These are phyloP conservation scores for Xylaria sp. DNA, from an alignment of 495 filamentous ascomycete genomes.

Conservation along the genomic window DNA sequence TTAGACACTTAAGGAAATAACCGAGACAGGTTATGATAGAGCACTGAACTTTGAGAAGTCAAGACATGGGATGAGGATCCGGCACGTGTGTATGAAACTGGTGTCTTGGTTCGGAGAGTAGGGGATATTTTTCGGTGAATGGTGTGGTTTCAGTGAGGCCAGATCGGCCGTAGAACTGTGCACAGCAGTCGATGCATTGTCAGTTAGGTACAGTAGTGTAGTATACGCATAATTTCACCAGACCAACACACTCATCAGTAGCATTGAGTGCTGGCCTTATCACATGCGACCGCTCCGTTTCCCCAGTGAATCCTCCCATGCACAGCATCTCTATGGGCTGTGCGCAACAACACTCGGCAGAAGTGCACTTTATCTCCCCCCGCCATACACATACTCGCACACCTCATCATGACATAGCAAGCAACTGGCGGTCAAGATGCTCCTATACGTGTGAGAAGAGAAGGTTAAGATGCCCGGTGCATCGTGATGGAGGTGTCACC, in stretches of 20 bases:
- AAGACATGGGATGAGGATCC: neutral
- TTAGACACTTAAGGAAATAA: neutral
- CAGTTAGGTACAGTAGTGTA: too few species aligned
- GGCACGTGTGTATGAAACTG: constrained; percentile 1
- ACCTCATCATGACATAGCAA: constrained; percentile 3
- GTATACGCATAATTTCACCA: neutral
- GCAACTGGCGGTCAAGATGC: constrained; percentile 19
- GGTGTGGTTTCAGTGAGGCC: constrained; percentile 17
- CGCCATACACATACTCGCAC: neutral
- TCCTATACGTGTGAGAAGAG: neutral
- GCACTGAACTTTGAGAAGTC: neutral
- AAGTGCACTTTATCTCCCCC: neutral
- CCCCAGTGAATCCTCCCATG: constrained; percentile 5
- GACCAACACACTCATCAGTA: constrained; percentile 9
- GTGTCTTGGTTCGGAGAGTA: neutral
- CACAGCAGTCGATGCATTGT: neutral
- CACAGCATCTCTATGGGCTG: neutral
- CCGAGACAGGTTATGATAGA: neutral
- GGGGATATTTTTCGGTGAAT: constrained; percentile 18
- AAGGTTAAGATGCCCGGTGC: neutral
- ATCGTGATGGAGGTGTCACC: neutral
- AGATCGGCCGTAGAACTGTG: neutral
- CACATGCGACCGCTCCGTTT: constrained; percentile 20
- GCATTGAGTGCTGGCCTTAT: constrained; percentile 14
- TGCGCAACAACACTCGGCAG: neutral